Evolutionary conservation across 768 basidiomycete genomes (phyloP).

Genomic region (Dictyophora rubrovolvata): DNA sequence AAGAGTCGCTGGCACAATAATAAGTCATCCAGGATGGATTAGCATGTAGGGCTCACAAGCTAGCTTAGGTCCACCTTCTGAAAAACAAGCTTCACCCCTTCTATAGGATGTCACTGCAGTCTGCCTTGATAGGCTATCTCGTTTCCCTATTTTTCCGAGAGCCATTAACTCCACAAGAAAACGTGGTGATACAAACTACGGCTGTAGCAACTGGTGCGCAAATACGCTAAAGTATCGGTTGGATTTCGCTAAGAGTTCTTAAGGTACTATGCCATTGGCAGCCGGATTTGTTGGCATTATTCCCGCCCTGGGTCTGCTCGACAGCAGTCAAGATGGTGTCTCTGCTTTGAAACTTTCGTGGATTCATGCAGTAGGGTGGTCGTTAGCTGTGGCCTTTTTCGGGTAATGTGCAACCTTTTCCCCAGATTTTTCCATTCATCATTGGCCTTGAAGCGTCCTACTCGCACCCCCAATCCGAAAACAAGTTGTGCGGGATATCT

Average conservation of each 20-base stretch:
- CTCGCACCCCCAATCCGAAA: slow-evolving; percentile 89
- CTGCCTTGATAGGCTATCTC: slow-evolving; percentile 85
- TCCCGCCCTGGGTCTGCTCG: slow-evolving; percentile 78
- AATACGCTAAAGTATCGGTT: slow-evolving; percentile 22
- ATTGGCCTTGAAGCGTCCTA: slow-evolving; percentile 56
- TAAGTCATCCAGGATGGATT: slow-evolving; percentile 46
- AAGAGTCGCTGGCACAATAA: neutral
- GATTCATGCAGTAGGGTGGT: slow-evolving; percentile 73
- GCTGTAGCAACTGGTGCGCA: slow-evolving; percentile 82
- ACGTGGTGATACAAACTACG: slow-evolving; percentile 89
- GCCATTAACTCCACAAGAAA: slow-evolving; percentile 81
- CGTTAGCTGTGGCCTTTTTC: slow-evolving; percentile 86
- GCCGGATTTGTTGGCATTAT: slow-evolving; percentile 89
- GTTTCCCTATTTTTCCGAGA: slow-evolving; percentile 63
- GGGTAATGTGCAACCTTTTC: slow-evolving; percentile 36
- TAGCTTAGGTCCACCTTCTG: neutral
- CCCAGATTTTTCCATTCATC: neutral
- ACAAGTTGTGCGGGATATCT: slow-evolving; percentile 62
- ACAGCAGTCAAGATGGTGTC: slow-evolving; percentile 62
- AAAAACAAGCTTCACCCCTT: neutral
- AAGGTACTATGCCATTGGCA: slow-evolving; percentile 62
- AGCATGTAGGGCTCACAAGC: slow-evolving; percentile 48
- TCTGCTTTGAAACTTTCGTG: slow-evolving; percentile 68
- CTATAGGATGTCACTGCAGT: slow-evolving; percentile 88
- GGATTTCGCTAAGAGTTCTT: neutral